Evolutionary conservation across 1,284 basidiomycete genomes (phyloP).

Genomic region (Psilocybe mexicana): DNA sequence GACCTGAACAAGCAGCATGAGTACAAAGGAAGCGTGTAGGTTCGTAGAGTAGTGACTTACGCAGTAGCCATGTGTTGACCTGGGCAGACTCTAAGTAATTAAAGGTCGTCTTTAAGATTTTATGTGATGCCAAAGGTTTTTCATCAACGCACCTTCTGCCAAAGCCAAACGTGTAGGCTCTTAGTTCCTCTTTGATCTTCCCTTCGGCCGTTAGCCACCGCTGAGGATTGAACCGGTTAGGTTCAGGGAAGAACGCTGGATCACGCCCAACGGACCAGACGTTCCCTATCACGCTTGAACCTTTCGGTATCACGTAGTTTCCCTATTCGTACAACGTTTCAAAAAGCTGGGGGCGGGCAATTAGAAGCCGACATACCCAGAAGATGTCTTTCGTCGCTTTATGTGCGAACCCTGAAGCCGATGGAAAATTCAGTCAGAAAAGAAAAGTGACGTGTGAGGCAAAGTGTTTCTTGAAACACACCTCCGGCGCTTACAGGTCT

Average conservation of each 20-base stretch:
- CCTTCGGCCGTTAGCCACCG: slow-evolving; percentile 57
- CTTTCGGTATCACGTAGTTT: slow-evolving; percentile 57
- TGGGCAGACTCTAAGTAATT: slow-evolving; percentile 48
- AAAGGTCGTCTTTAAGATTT: neutral
- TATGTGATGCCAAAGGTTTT: no score
- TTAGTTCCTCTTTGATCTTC: slow-evolving; percentile 48
- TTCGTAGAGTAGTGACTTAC: slow-evolving; percentile 23
- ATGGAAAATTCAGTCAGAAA: neutral
- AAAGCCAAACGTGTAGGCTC: slow-evolving; percentile 57
- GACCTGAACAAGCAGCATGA: slow-evolving; percentile 37
- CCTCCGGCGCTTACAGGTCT: slow-evolving; percentile 57
- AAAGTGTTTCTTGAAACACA: slow-evolving; percentile 18
- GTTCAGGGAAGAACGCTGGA: slow-evolving; percentile 55
- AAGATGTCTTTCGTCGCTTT: slow-evolving; percentile 59
- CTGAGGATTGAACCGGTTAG: slow-evolving; percentile 57
- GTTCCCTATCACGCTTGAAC: slow-evolving; percentile 58
- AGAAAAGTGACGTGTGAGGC: neutral
- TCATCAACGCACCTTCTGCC: slow-evolving; percentile 45
- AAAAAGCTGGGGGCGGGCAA: neutral
- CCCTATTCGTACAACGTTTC: slow-evolving; percentile 33
- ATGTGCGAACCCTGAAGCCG: slow-evolving; percentile 20
- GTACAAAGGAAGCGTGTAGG: neutral
- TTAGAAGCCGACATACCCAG: slow-evolving; percentile 42
- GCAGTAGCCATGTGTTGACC: slow-evolving; percentile 58
- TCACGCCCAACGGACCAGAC: slow-evolving; percentile 65